Evolutionary conservation across 129 eudicot genomes (phyloP).

Genomic region (Dittrichia graveolens): DNA sequence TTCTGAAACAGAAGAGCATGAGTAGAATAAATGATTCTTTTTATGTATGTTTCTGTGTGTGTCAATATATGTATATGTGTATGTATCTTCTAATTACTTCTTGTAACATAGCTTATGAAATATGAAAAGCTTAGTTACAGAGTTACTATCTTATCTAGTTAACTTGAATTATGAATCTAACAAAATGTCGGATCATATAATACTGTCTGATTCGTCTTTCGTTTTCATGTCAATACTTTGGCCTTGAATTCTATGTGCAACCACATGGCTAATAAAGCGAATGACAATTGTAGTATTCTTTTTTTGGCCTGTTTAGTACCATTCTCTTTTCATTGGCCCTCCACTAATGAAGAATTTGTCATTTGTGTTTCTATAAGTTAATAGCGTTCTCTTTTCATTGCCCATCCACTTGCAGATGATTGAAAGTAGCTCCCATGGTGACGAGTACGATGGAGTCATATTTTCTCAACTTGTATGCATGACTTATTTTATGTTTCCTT

Average conservation of each 20-base stretch:
- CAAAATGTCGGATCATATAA: neutral
- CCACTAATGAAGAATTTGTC: neutral
- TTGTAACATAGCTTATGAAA: too few species aligned
- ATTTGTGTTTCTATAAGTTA: neutral
- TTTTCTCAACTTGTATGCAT: conserved; percentile 87
- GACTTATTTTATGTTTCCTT: neutral
- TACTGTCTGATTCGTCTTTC: neutral
- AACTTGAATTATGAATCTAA: too few species aligned
- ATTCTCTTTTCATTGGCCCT: conserved; percentile 6
- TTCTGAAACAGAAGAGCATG: too few species aligned
- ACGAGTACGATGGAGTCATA: conserved; percentile 93
- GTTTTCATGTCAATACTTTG: neutral
- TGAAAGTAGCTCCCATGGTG: conserved; percentile 97
- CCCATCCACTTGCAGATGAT: conserved; percentile 60
- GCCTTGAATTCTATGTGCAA: conserved; percentile 1
- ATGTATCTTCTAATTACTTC: too few species aligned
- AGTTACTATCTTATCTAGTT: too few species aligned
- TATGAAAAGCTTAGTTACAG: too few species aligned
- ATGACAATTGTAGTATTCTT: neutral
- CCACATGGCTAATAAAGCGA: neutral
- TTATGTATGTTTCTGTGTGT: too few species aligned
- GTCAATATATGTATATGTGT: too few species aligned
- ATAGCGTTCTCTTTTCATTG: conserved; percentile 6
- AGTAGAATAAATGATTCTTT: too few species aligned
- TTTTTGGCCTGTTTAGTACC: conserved; percentile 2